phyloP scores from a whole-genome alignment of 2,329 filamentous ascomycete genomes.

The Pseudodiploospora longispora region DNA sequence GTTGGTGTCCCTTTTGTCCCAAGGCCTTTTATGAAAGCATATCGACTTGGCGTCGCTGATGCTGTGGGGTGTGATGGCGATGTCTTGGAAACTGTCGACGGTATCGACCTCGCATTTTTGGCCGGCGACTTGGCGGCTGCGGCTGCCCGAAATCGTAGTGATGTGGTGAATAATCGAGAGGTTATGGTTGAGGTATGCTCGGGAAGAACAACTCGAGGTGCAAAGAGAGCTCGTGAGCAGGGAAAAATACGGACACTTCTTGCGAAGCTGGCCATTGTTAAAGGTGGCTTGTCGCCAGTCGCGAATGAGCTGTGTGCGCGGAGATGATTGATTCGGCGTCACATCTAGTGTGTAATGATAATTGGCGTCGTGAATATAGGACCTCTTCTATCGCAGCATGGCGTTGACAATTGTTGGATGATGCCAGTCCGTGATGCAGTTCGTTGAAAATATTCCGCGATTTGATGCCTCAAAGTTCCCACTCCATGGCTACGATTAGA shows the following conservation, averaged over 20 bases:
- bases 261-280: slow-evolving; percentile 23
- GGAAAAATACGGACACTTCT: slow-evolving; percentile 22
- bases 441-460: too few species aligned
- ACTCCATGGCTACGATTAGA: too few species aligned
- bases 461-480: too few species aligned
- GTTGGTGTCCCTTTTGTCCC: slow-evolving; percentile 48
- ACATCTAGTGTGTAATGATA: too few species aligned
- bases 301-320: too few species aligned
- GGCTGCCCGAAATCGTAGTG: slow-evolving; percentile 15
- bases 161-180: slow-evolving; percentile 23
- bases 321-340: too few species aligned
- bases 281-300: not conserved
- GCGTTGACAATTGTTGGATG: too few species aligned
- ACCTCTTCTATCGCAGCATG: too few species aligned
- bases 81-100: slow-evolving; percentile 8
- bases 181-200: slow-evolving; percentile 13
- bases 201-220: slow-evolving; percentile 13
- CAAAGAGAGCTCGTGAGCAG: slow-evolving; percentile 16
- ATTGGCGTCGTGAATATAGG: too few species aligned
- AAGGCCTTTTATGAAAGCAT: slow-evolving; percentile 47
- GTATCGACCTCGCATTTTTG: slow-evolving; percentile 11
- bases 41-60: slow-evolving; percentile 20
- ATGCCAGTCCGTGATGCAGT: too few species aligned
- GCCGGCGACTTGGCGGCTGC: slow-evolving; percentile 10
- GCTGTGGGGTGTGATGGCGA: slow-evolving; percentile 10